Percentiles rank a stretch among this genome's conserved stretches.
Conservation (phyloP, 179 eudicot species). For the Corrigiola litoralis region DNA sequence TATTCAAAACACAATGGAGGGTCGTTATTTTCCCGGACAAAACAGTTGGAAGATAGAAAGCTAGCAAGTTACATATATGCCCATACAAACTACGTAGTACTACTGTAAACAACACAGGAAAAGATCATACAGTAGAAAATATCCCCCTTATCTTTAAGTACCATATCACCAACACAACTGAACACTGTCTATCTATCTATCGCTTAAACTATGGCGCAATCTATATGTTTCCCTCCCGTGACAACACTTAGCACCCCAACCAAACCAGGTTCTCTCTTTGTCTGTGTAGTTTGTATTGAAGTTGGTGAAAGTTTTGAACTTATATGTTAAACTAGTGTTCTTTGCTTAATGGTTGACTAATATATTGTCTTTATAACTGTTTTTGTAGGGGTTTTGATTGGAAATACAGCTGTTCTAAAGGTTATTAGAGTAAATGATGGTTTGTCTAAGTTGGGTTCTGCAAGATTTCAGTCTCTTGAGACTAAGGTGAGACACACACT, state of each 20-base stretch:
- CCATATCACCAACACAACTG: not conserved
- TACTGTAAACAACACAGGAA: no score
- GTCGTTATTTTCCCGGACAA: constrained; percentile 23
- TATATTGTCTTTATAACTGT: not conserved
- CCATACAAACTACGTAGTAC: no score
- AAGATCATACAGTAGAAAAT: not conserved
- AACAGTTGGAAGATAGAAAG: not conserved
- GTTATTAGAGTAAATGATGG: constrained; percentile 30
- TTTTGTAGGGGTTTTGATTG: constrained; percentile 36
- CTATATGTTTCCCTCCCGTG: constrained; percentile 20
- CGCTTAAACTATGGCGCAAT: constrained; percentile 17
- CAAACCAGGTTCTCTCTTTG: constrained; percentile 26
- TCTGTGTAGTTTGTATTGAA: constrained; percentile 1
- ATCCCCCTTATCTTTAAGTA: not conserved
- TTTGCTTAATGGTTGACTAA: not conserved
- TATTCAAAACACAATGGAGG: constrained; percentile 12
- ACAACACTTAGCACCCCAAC: constrained; percentile 16
- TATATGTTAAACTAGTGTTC: not conserved
- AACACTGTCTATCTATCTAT: constrained; percentile 4
- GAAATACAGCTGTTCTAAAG: constrained; percentile 26
- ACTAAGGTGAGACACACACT: constrained; percentile 24
- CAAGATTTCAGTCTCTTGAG: constrained; percentile 41
- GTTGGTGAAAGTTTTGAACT: not conserved
- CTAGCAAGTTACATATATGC: not conserved
- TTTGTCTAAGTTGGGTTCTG: constrained; percentile 24